These are phyloP conservation scores for Coniochaeta pulveracea DNA, from an alignment of 2,329 filamentous ascomycete genomes.

Conservation along the genomic window DNA sequence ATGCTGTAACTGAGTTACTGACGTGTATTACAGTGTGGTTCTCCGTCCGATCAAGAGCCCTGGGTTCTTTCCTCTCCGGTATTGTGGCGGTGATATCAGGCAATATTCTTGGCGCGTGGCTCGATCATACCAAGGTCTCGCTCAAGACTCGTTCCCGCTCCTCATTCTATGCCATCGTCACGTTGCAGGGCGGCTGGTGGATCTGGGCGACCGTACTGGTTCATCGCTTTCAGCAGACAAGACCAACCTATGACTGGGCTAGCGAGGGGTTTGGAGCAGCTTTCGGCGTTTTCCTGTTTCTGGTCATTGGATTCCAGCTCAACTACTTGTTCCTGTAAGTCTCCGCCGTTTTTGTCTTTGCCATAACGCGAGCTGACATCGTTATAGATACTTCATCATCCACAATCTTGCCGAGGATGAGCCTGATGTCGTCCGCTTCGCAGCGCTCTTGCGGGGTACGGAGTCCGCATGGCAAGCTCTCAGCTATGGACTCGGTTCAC, in stretches of 20 bases:
- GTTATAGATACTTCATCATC: constrained; percentile 55
- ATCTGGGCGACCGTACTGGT: constrained; percentile 57
- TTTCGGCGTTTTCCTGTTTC: constrained; percentile 57
- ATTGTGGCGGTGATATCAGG: constrained; percentile 54
- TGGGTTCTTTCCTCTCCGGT: constrained; percentile 61
- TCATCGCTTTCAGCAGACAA: constrained; percentile 43
- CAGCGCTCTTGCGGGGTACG: constrained; percentile 55
- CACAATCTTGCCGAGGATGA: constrained; percentile 51
- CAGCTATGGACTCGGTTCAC: constrained; percentile 55
- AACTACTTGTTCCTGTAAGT: constrained; percentile 59
- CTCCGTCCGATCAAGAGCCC: constrained; percentile 53
- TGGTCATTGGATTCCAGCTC: constrained; percentile 56
- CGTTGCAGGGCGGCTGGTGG: constrained; percentile 60
- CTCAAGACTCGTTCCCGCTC: constrained; percentile 41
- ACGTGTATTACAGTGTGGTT: constrained; percentile 44
- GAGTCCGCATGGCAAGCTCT: constrained; percentile 65
- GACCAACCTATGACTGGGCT: constrained; percentile 56
- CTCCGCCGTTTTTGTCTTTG: not conserved
- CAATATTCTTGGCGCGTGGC: constrained; percentile 54
- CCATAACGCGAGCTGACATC: not conserved
- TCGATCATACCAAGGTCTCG: constrained; percentile 45
- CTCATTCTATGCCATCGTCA: constrained; percentile 41
- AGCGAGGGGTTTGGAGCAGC: constrained; percentile 51
- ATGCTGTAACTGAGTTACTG: not conserved
- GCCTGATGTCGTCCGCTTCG: constrained; percentile 55